phyloP scores from a whole-genome alignment of 257 asterid species.

The Oldenlandia corymbosa region DNA sequence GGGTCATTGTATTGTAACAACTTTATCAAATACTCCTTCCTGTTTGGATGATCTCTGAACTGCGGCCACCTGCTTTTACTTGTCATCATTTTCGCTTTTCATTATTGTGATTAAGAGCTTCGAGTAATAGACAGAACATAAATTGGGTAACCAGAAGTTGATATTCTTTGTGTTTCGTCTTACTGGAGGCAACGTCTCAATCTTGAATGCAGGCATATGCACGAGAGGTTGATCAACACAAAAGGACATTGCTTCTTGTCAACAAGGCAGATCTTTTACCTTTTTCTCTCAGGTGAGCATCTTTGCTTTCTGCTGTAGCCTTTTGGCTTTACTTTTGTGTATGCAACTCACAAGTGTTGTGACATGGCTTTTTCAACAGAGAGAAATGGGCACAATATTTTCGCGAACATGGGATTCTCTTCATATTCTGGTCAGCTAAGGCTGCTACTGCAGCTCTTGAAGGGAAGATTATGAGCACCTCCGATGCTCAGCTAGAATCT shows the following conservation, averaged over 20 bases:
- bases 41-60: not conserved
- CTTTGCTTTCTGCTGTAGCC: conserved; percentile 10
- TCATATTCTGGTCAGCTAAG: conserved; percentile 96
- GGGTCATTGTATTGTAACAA: not conserved
- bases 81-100: not conserved
- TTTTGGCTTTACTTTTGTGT: not conserved
- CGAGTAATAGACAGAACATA: not conserved
- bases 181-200: not conserved
- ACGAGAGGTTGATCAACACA: conserved; percentile 82
- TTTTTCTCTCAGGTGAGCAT: conserved; percentile 60
- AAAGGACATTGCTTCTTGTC: conserved; percentile 80
- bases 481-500: conserved; percentile 33
- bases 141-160: not conserved
- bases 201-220: conserved; percentile 67
- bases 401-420: conserved; percentile 67
- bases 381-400: conserved; percentile 83
- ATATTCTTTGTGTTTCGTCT: not conserved
- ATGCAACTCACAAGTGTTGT: not conserved
- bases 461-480: conserved; percentile 37
- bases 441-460: conserved; percentile 80
- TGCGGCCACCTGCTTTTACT: not conserved
- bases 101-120: not conserved
- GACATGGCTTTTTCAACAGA: conserved; percentile 36
- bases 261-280: conserved; percentile 98
- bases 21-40: not conserved